Evolutionary conservation across 2,329 filamentous ascomycete genomes (phyloP).

Genomic region (Phialophora macrospora): DNA sequence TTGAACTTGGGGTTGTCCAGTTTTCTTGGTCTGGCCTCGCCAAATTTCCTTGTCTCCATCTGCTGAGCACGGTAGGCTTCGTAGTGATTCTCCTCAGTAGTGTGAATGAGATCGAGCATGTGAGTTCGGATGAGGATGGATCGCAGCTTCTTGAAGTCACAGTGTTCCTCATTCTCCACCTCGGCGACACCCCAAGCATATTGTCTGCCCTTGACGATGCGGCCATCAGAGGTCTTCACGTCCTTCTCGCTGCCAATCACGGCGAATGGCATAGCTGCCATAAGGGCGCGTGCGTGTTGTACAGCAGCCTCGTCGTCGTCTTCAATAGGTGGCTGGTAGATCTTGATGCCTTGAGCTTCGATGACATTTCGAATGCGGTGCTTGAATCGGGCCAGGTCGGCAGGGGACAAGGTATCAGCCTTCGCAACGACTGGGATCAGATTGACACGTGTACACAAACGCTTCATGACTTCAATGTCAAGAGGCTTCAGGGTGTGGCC

Average conservation of each 20-base stretch:
- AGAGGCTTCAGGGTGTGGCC: conserved; percentile 98
- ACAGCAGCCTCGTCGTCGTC: conserved; percentile 97
- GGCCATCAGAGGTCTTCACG: conserved; percentile 92
- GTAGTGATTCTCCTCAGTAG: conserved; percentile 98
- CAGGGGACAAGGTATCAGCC: conserved; percentile 94
- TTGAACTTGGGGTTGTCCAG: conserved; percentile 99
- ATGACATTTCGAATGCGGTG: conserved; percentile 90
- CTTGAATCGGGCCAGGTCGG: conserved; percentile 93
- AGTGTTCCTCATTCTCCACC: conserved; percentile 99
- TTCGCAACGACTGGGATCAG: conserved; percentile 98
- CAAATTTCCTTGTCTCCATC: conserved; percentile 99
- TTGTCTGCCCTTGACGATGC: conserved; percentile 97
- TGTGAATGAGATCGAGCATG: conserved; percentile 99
- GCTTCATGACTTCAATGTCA: conserved; percentile 99
- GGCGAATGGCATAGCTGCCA: conserved; percentile 97
- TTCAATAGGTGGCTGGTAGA: conserved; percentile 96
- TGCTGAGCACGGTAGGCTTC: conserved; percentile 98
- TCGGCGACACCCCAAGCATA: conserved; percentile 99
- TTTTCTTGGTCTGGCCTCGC: conserved; percentile 95
- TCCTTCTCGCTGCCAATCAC: conserved; percentile 99
- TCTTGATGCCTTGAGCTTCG: conserved; percentile 98
- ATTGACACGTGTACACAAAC: conserved; percentile 96
- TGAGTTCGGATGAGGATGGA: conserved; percentile 98
- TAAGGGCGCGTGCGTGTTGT: conserved; percentile 89
- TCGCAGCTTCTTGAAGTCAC: conserved; percentile 99